These are phyloP conservation scores for Astrothelium macrocarpum DNA, from an alignment of 495 filamentous ascomycete genomes.

Conservation along the genomic window DNA sequence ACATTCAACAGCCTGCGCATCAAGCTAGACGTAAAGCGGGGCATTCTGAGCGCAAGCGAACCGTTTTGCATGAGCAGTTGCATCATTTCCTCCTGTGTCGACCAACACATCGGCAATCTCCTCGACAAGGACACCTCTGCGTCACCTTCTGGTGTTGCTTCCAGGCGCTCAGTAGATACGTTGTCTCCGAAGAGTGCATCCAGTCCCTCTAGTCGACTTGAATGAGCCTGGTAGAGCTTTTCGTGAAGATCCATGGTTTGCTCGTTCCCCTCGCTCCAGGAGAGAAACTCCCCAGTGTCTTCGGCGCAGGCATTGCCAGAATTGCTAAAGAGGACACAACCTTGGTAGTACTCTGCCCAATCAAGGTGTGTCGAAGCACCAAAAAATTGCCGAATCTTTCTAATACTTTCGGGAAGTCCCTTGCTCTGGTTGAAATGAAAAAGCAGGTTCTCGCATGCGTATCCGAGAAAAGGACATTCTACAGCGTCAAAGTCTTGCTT, in stretches of 20 bases:
- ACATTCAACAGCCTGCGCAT: background rate
- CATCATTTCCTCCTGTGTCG: background rate
- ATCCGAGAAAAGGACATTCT: background rate
- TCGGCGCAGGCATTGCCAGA: background rate
- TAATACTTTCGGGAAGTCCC: background rate
- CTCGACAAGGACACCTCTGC: background rate
- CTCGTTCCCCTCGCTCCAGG: background rate
- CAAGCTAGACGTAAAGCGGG: background rate
- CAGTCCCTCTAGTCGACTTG: background rate
- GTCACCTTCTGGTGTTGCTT: background rate
- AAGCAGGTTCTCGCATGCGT: background rate
- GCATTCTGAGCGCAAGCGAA: background rate
- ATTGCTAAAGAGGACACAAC: background rate
- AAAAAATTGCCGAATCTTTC: background rate
- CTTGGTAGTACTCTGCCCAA: background rate
- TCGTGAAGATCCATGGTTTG: background rate
- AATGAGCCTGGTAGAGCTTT: background rate
- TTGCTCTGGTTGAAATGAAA: background rate
- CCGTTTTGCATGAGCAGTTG: background rate
- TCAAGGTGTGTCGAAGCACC: background rate
- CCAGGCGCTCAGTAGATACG: background rate
- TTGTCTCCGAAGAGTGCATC: background rate
- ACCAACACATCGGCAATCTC: background rate
- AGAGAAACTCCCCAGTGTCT: background rate
- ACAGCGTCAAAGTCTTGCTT: background rate